Conservation (phyloP, 176 grass and related monocot species). For the Oryza meridionalis region DNA sequence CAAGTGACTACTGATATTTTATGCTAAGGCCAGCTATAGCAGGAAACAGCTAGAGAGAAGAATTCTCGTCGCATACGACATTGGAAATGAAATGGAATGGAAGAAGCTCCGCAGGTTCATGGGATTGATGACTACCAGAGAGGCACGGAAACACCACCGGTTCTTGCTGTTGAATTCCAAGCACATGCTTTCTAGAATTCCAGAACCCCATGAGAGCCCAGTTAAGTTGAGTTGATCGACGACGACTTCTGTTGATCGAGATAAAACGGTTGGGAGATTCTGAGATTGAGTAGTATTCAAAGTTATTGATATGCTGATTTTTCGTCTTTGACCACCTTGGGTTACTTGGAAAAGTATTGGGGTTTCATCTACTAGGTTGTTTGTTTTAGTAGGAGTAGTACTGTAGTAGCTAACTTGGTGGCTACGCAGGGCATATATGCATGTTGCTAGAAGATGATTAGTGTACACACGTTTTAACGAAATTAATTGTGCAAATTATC, state of each 20-base stretch:
- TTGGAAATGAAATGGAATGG: neutral
- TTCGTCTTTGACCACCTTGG: neutral
- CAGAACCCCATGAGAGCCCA: neutral
- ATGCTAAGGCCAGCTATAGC: no score
- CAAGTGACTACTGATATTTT: no score
- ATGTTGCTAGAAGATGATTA: neutral
- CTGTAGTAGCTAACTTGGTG: neutral
- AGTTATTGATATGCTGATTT: neutral
- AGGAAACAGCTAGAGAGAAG: no score
- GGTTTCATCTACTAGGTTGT: neutral
- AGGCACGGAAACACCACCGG: neutral
- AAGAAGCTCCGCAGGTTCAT: neutral
- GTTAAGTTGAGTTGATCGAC: neutral
- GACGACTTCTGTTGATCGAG: neutral
- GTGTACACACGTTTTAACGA: neutral
- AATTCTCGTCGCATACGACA: neutral
- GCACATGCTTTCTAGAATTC: neutral
- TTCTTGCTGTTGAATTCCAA: conserved; percentile 3
- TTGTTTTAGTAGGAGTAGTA: neutral
- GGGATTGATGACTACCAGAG: neutral
- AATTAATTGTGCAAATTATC: no score
- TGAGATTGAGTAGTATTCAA: neutral
- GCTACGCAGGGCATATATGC: neutral
- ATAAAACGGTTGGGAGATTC: neutral
- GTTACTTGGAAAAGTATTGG: neutral